phyloP scores from a whole-genome alignment of 768 basidiomycete species.

The Agrocybe praecox region DNA sequence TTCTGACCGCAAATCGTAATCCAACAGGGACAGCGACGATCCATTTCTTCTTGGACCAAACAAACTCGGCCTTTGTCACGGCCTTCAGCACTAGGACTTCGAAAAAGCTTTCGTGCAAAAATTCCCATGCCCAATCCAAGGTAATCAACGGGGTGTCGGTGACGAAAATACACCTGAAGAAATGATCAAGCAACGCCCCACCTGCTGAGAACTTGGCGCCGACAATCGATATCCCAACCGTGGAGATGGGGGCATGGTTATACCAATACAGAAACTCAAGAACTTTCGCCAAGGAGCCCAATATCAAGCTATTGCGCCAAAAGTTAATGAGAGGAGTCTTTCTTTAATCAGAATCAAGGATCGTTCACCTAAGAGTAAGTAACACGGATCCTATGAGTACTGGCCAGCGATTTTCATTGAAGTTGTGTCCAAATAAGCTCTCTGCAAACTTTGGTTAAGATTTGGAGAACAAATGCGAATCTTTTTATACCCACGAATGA shows the following conservation, averaged over 20 bases:
- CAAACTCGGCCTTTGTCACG: constrained; percentile 22
- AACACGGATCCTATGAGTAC: constrained; percentile 14
- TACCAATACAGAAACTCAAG: constrained; percentile 35
- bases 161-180: constrained; percentile 6
- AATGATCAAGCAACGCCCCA: constrained; percentile 10
- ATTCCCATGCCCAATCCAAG: background rate
- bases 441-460: constrained; percentile 24
- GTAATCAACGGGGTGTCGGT: background rate
- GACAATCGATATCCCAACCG: constrained; percentile 29
- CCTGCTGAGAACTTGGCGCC: constrained; percentile 18
- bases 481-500: no score
- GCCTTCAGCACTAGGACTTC: constrained; percentile 25
- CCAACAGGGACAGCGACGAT: constrained; percentile 7
- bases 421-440: constrained; percentile 27
- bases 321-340: background rate
- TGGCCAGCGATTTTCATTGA: constrained; percentile 20
- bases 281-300: constrained; percentile 8
- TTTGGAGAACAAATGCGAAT: no score
- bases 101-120: background rate
- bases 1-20: constrained; percentile 14
- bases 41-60: constrained; percentile 14
- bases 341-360: background rate
- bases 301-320: constrained; percentile 9
- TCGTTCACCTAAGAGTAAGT: constrained; percentile 12
- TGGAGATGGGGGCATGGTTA: constrained; percentile 26